phyloP scores from a whole-genome alignment of 257 asterid species.

The Plantago elongata region DNA sequence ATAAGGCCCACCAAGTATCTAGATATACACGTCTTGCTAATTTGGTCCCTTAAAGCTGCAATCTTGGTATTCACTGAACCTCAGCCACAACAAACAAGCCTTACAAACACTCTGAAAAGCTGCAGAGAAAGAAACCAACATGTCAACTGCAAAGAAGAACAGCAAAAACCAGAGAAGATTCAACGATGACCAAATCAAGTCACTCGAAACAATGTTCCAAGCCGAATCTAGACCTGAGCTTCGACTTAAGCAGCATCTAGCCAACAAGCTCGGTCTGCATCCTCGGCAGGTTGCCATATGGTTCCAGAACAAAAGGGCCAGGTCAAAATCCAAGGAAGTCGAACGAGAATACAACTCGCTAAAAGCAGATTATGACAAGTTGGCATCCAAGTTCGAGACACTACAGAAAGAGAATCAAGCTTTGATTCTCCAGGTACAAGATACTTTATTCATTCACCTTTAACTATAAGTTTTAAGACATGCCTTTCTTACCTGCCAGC shows the following conservation, averaged over 20 bases:
- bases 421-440: slow-evolving; percentile 52
- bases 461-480: neutral
- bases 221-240: slow-evolving; percentile 66
- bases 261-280: slow-evolving; percentile 64
- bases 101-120: neutral
- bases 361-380: slow-evolving; percentile 42
- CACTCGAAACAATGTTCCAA: slow-evolving; percentile 55
- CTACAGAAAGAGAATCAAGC: slow-evolving; percentile 55
- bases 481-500: neutral
- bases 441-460: neutral
- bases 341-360: slow-evolving; percentile 51
- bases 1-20: slow-evolving; percentile 14
- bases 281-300: slow-evolving; percentile 87
- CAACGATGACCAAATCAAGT: slow-evolving; percentile 61
- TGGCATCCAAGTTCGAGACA: slow-evolving; percentile 46
- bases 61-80: neutral
- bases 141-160: slow-evolving; percentile 22
- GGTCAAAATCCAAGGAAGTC: slow-evolving; percentile 69
- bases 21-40: slow-evolving; percentile 5
- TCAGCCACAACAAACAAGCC: slow-evolving; percentile 2
- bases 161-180: slow-evolving; percentile 50
- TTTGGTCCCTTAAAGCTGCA: neutral
- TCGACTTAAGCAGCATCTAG: slow-evolving; percentile 63
- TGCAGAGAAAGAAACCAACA: slow-evolving; percentile 9
- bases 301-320: slow-evolving; percentile 72